Base-by-base conservation (phyloP, 2,329 filamentous ascomycete genomes). In the Aureobasidium namibiae region DNA sequence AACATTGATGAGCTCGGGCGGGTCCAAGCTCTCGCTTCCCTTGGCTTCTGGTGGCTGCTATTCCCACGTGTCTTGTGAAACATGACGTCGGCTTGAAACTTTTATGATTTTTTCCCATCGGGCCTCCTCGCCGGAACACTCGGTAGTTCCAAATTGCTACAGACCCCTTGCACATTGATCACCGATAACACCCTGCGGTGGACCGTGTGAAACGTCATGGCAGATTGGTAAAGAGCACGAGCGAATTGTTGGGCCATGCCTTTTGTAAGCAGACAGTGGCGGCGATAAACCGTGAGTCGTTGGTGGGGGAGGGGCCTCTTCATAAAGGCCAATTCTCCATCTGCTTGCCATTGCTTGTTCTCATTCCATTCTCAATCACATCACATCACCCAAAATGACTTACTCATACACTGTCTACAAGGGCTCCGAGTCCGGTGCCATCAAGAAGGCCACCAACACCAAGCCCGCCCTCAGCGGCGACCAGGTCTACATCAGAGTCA, bases 401-500 rank as follows among this genome's bases (percentile, higher is more conserved):
- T 68, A 59, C 38, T 33, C 68, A 56, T 85, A 85, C 75, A 86
- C 82, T 39, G 81, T 86, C 60, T 87, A 77, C 79, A 85, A 84
- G 68, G 85, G 85, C 64, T 77, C 77, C 63, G 76, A 81, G 64
- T 78, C 79, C 60, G 83, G 84, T 65, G 75, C 75, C 60, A 81
- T 86, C 65, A 69, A 77, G 60, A 72, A 83, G 68, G 68, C 72
- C 45, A 74, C 74, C 50, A 81, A 78, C 44, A 76, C 65, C 46
- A 75, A 72, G 21, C 78, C 74, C 61, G 73, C 79, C 16, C 69
- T 82, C 42, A 67, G 66, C 1, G 72, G 74, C 53, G 78, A 84
- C 69, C 74, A 86, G 61, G 84, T 88, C 54, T 76, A 85, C 29
- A 68, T 89, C 67, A 79, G 78, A 59, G 75, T 88, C 62, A 88